phyloP scores from a whole-genome alignment of 2,329 filamentous ascomycete species.

The Penicillium sp. region DNA sequence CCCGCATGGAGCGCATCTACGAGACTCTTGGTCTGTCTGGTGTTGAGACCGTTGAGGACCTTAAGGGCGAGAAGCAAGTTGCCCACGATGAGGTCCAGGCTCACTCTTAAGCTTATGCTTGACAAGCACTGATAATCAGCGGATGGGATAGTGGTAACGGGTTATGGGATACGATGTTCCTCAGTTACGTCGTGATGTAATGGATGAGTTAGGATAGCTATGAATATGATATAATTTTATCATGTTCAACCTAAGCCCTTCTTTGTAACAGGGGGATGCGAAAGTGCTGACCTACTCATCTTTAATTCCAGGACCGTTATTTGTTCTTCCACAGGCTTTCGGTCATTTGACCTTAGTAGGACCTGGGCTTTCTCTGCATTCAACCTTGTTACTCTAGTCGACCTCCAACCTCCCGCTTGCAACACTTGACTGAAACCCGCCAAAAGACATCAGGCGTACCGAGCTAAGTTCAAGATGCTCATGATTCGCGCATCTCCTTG shows the following conservation, averaged over 20 bases:
- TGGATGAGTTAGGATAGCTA: neutral
- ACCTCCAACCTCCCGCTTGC: too few species aligned
- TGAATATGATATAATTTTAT: neutral
- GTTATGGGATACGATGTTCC: conserved; percentile 3
- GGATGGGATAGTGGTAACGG: neutral
- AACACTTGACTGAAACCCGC: too few species aligned
- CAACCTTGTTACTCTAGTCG: too few species aligned
- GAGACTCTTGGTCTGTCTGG: conserved; percentile 63
- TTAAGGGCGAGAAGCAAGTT: conserved; percentile 23
- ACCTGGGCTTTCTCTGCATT: too few species aligned
- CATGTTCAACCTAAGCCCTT: neutral
- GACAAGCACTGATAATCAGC: neutral
- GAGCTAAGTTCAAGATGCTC: neutral
- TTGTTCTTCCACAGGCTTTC: too few species aligned
- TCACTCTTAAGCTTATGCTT: neutral
- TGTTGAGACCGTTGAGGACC: conserved; percentile 27
- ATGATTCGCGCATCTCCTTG: neutral
- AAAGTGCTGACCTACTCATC: neutral
- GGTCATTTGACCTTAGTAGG: too few species aligned
- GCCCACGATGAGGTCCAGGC: conserved; percentile 17
- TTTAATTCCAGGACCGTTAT: too few species aligned
- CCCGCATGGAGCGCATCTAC: conserved; percentile 74
- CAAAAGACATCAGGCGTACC: too few species aligned
- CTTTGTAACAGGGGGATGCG: neutral
- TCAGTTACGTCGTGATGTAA: conserved; percentile 1